Evolutionary conservation across 768 basidiomycete genomes (phyloP).

Genomic region (Xanthoconium purpureum): DNA sequence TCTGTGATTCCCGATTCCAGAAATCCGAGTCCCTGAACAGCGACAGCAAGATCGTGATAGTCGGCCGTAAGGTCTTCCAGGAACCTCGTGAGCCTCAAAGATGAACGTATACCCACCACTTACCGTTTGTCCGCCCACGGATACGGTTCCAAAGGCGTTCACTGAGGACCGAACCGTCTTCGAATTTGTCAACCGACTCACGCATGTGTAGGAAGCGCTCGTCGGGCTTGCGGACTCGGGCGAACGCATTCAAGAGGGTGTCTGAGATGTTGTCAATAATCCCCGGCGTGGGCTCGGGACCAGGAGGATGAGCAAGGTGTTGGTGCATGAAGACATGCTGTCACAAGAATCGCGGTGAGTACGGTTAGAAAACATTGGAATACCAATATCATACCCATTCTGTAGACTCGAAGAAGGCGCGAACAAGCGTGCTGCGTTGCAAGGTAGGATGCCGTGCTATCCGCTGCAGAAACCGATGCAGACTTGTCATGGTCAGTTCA

Average conservation of each 20-base stretch:
- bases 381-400: constrained; percentile 82
- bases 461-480: constrained; percentile 90
- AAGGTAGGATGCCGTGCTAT: constrained; percentile 92
- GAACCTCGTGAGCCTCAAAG: constrained; percentile 69
- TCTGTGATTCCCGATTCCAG: constrained; percentile 98
- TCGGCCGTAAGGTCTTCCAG: constrained; percentile 93
- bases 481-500: constrained; percentile 42
- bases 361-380: background rate
- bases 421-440: constrained; percentile 85
- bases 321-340: constrained; percentile 98
- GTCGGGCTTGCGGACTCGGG: constrained; percentile 94
- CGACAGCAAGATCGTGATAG: constrained; percentile 95
- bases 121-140: constrained; percentile 83
- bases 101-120: constrained; percentile 36
- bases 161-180: constrained; percentile 81
- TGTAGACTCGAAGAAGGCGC: constrained; percentile 92
- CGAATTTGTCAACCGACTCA: constrained; percentile 91
- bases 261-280: constrained; percentile 95
- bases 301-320: constrained; percentile 88
- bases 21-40: constrained; percentile 96
- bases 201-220: constrained; percentile 92
- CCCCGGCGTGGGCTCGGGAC: constrained; percentile 72
- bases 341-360: constrained; percentile 5
- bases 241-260: constrained; percentile 93
- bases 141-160: constrained; percentile 81